Evolutionary conservation across 306 rosid species (phyloP), one percentile per base, ranked within the genome.

Genomic region (Fragaria vesca): DNA sequence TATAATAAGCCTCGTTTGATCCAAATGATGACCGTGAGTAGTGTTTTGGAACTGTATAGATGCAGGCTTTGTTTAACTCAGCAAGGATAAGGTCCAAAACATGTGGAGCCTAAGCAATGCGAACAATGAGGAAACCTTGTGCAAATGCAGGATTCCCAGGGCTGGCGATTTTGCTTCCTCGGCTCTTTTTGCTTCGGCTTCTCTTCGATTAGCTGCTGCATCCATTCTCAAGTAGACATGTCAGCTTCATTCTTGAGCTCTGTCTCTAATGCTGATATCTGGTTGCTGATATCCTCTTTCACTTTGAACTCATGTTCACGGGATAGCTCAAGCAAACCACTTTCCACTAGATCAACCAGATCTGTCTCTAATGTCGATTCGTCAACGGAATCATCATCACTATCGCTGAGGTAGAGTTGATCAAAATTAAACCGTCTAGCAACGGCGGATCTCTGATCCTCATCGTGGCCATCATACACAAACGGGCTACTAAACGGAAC

Each of bases 21-120:
- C 80, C 88, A 80, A 87, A 92, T 47, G 83, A 78, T 20, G 87
- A 77, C 98, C 87, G 82, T 76, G 80, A 85, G 81, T 87, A 90
- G 89, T 92, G 97, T 87, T 94, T 94, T 66, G 97, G 98, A 72
- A 92, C 93, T 46, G 97, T 88, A 88, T 92, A 94, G 43, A 86
- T 84, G 81, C 97, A 94, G 79, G 89, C 97, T 84, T 47, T 81
- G 74, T 94, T 92, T 63, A 94, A 84, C 91, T 94, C 97, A 15
- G 97, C 98, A 4, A 94, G 91, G 83, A 94, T 76, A 80, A 94
- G 34, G 90, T 89, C 97, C 97, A 89, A 83, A 47, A 77, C 88
- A 65, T 76, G 76, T 38, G 97, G 97, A 78, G 88, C 88, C 98
- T 94, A 87, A 72, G 92, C 80, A 86, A 92, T 87, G n/a, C 78